Evolutionary conservation across 257 asterid genomes (phyloP).

Genomic region (Datura wrightii): DNA sequence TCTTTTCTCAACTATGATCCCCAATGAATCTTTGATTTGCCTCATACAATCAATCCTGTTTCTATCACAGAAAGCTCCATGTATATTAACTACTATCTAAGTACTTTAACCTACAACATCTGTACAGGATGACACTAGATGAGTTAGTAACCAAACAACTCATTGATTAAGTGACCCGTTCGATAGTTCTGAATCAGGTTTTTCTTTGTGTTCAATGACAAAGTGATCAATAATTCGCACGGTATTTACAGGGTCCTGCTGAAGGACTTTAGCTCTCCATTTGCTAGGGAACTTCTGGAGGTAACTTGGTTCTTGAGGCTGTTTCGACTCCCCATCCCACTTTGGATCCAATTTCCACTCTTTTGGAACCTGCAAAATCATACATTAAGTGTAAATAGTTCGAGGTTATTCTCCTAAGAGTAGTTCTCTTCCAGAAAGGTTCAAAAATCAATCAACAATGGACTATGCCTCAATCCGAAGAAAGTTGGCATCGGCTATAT

Average conservation of each 20-base stretch:
- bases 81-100: not conserved
- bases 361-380: slow-evolving; percentile 75
- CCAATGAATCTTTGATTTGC: not conserved
- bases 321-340: slow-evolving; percentile 79
- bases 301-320: slow-evolving; percentile 61
- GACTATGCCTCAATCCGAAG: not conserved
- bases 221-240: slow-evolving; percentile 82
- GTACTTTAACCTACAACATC: not conserved
- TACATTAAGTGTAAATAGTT: slow-evolving; percentile 12
- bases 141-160: not conserved
- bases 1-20: not conserved
- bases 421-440: not conserved
- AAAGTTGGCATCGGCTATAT: not conserved
- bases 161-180: slow-evolving; percentile 50
- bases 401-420: not conserved
- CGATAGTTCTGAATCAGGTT: slow-evolving; percentile 43
- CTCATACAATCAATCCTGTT: not conserved
- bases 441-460: not conserved
- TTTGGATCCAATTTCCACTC: slow-evolving; percentile 94
- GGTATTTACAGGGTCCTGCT: slow-evolving; percentile 78
- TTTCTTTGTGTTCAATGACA: slow-evolving; percentile 58
- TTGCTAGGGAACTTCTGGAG: slow-evolving; percentile 81
- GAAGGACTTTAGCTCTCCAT: slow-evolving; percentile 71
- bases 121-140: slow-evolving; percentile 20
- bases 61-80: not conserved